Conservation (phyloP, 306 rosid species). For the Glycine soja region DNA sequence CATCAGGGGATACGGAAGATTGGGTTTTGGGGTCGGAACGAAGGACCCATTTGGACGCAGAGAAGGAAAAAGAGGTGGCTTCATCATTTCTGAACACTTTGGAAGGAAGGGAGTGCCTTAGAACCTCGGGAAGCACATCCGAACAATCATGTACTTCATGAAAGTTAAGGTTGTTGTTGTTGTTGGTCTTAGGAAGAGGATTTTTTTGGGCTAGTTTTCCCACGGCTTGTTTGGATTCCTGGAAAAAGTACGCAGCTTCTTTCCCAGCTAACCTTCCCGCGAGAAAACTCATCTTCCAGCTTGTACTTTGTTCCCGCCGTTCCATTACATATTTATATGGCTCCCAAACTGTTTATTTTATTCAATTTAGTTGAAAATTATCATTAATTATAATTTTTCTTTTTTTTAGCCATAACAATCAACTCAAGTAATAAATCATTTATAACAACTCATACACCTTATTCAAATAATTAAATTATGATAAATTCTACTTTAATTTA, state of each 20-base stretch:
- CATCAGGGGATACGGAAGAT: constrained; percentile 57
- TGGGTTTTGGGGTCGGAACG: constrained; percentile 52
- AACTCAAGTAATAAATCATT: no score
- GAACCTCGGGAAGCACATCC: constrained; percentile 86
- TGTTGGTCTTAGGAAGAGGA: constrained; percentile 28
- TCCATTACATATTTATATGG: neutral
- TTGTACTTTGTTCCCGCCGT: neutral
- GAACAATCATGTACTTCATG: constrained; percentile 44
- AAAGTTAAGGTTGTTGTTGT: constrained; percentile 18
- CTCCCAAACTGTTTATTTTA: neutral
- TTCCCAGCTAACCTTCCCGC: constrained; percentile 89
- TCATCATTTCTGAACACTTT: constrained; percentile 58
- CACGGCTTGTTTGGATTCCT: constrained; percentile 89
- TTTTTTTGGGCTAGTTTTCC: constrained; percentile 61
- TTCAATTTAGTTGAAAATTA: neutral
- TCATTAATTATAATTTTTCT: no score
- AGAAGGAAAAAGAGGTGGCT: constrained; percentile 51
- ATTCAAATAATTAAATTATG: no score
- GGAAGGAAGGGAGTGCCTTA: constrained; percentile 79
- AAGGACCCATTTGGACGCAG: constrained; percentile 85
- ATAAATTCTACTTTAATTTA: no score
- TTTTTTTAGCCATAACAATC: no score
- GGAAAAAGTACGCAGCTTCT: constrained; percentile 88
- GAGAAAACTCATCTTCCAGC: constrained; percentile 72
- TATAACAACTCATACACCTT: no score